Base-by-base conservation (phyloP, 2,329 filamentous ascomycete genomes). In the Trichoderma sp. region DNA sequence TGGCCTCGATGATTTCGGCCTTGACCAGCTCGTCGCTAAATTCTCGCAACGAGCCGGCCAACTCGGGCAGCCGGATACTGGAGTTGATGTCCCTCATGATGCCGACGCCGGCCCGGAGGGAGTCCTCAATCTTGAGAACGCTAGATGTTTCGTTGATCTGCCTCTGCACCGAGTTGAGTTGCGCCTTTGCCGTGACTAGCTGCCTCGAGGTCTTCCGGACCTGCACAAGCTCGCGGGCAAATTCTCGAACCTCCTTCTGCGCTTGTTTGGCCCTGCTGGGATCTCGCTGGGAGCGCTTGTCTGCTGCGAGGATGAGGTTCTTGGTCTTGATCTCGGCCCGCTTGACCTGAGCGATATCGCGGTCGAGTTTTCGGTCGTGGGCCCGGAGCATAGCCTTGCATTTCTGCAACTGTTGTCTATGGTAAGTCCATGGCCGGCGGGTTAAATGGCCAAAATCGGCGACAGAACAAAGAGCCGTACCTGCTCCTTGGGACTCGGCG, bases 61-160 rank as follows among this genome's bases (percentile, higher is more conserved):
- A 83, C 72, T 97, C 92, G 12, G 95, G 95, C 73, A 99, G 80
- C 32, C 90, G 86, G 59, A 97, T 89, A 29, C 98, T 84, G 17
- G 85, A 87, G 79, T 98, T 98, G 69, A 99, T 93, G 78, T 98
- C 93, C 80, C 94, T 94, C 95, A 99, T 98, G 73, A 99, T 94
- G 53, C 92, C 91, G 9, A 94, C 94, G 73, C 90, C 92, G 50
- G 91, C 90, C 72, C 88, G 87, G 76, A 99, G 93, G 75, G 90
- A 93, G 54, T 94, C 94, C 80, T 98, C 94, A 71, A 99, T 98
- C 84, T 97, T 97, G 73, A 93, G 90, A 74, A 98, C 90, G 2
- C 93, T 92, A 79, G 98, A 98, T 1, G 95, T 94, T 82, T 98
- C 94, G 76, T 94, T 93, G 76, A 99, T 94, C 81, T 98, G 95